phyloP scores from a whole-genome alignment of 2,329 filamentous ascomycete genomes.

The Verticillium nonalfalfae region DNA sequence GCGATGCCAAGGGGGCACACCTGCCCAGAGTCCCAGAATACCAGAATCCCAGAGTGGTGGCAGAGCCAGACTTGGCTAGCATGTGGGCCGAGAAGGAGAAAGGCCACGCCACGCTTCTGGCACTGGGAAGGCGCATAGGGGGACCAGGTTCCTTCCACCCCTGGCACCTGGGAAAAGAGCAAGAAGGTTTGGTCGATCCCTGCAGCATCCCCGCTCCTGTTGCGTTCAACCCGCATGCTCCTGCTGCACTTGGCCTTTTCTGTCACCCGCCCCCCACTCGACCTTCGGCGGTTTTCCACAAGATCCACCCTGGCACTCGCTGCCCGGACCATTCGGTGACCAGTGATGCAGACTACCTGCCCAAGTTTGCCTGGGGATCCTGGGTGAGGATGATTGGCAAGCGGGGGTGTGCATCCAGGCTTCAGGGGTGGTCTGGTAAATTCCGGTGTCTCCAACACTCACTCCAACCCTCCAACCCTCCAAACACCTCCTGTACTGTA shows the following conservation, averaged over 20 bases:
- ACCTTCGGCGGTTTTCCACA: neutral
- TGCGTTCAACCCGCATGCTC: neutral
- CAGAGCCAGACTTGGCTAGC: too few relatives aligned
- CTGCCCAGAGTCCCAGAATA: neutral
- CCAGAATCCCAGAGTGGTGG: too few relatives aligned
- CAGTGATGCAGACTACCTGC: neutral
- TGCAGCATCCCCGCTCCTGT: neutral
- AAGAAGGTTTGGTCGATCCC: neutral
- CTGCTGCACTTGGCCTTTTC: neutral
- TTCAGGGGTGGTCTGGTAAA: neutral
- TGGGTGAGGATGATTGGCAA: neutral
- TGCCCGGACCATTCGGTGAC: neutral
- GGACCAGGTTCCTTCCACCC: too few relatives aligned
- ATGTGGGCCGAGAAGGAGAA: too few relatives aligned
- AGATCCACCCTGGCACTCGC: neutral
- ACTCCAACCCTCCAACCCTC: too few relatives aligned
- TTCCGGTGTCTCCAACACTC: neutral
- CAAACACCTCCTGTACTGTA: too few relatives aligned
- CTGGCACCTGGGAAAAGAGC: neutral
- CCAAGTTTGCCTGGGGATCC: neutral
- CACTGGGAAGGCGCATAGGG: neutral
- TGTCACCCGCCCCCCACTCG: neutral
- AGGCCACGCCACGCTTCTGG: too few relatives aligned
- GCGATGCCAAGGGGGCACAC: neutral
- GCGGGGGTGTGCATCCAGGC: neutral